Base-by-base conservation (phyloP, 2,329 filamentous ascomycete species). In the Epichloe typhina region DNA sequence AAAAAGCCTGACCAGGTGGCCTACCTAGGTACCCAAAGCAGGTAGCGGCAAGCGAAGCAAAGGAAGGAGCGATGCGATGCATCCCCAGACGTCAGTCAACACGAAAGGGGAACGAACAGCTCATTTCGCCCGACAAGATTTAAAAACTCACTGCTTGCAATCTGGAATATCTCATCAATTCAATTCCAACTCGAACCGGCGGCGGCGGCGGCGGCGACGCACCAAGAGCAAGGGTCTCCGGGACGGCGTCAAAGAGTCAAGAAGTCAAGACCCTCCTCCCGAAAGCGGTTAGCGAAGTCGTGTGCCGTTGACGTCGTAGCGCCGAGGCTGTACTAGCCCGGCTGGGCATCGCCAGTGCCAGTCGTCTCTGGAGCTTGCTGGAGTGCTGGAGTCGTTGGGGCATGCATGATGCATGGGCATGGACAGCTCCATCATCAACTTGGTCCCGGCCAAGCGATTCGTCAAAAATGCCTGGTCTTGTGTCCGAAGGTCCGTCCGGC, bases 281-380 rank as follows among this genome's bases (percentile, higher is more conserved):
- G 51, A 52, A 50, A 50, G 42, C 51, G 51, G 51, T 52, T 26
- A 11, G 35, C n/a, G 19, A 40, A 39, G 33, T 38, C 41, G 19
- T 19, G 17, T 39, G 50, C 21, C 23, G 17, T 44, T 51, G 50
- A 51, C 50, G 50, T 51, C 33, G 50, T 49, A 35, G 46, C 50
- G 46, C n/a, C 43, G 50, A 17, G 19, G 44, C 46, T 51, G 9
- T 4, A 31, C 26, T 31, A 31, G 44, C 3, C 35, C 33, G 13
- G 33, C 31, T 31, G 8, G 12, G 26, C 17, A 12, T 6, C n/a
- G 33, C 31, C 43, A 35, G 13, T 23, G n/a, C 31, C 43, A 35
- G 13, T 23, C 9, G 15, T 15, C 21, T 31, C 26, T 43, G 15
- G 7, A 43, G 17, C 13, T 12, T 12, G 40, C 40, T 43, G 19